Evolutionary conservation across 2,329 filamentous ascomycete genomes (phyloP), one percentile per base, ranked within the genome.

Genomic region (Aspergillus ochraceus): DNA sequence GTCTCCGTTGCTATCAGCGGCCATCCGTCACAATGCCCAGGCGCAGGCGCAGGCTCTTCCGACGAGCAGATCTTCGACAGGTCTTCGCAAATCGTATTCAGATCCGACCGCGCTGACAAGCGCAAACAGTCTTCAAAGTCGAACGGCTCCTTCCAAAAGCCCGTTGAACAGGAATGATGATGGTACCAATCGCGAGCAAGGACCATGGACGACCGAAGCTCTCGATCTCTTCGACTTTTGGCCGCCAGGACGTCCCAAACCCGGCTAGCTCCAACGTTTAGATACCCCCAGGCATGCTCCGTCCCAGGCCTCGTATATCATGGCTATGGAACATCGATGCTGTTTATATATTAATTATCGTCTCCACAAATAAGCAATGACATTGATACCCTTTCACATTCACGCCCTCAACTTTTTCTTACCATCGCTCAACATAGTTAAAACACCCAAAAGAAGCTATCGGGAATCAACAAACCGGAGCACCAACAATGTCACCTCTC

Each of bases 201-300:
- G 77, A 0, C 76, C 77, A 0, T 79, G 77, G 77, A 79, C 77
- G 5, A 66, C 68, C 0, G 77, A 79, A 60, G 77, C 77, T 14
- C 64, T 76, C 26, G 75, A 79, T 65, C 65, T 79, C 20, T 79
- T 79, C 63, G 76, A 78, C 49, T 79, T 75, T 61, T 79, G 77
- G 77, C 77, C 77, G 17, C 70, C 71, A 6, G 75, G 70, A n/a
- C 68, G 73, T 52, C 64, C 67, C 19, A 79, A 76, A 54, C 75
- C 76, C 36, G 52, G 3, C 36, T 69, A 58, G 63, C 51, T 4
- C 22, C 19, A 8, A 8, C 26, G 46, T 49, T 22, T 30, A 46
- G 52, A 55, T 59, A 52, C 47, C 26, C 29, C 36, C 46, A 2
- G 45, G 45, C 36, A 49, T 20, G 32, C 14, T 36, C 6, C 11